These are phyloP conservation scores for Syzygium malaccense DNA, from an alignment of 441 rosid species.

Conservation along the genomic window DNA sequence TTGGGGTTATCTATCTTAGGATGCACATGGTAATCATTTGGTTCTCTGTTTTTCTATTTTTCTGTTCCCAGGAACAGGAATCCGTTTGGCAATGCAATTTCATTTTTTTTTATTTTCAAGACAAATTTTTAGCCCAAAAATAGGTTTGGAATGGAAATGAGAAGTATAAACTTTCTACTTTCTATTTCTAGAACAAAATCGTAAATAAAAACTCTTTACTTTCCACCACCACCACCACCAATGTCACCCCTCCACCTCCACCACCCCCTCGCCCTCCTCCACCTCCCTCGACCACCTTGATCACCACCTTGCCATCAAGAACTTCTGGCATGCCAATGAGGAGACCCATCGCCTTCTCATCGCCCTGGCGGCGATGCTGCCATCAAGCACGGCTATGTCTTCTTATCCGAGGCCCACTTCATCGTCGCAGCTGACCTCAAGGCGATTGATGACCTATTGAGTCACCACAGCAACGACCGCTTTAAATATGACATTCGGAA, in stretches of 20 bases:
- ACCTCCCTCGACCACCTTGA: slow-evolving; percentile 56
- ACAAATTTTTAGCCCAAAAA: no score
- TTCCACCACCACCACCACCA: slow-evolving; percentile 3
- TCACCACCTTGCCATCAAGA: slow-evolving; percentile 42
- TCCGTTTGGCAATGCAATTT: no score
- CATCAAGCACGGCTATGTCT: slow-evolving; percentile 69
- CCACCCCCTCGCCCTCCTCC: slow-evolving; percentile 36
- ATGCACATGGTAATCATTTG: no score
- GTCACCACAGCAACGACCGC: slow-evolving; percentile 42
- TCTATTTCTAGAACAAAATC: no score
- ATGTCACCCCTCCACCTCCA: slow-evolving; percentile 13
- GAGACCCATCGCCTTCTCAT: slow-evolving; percentile 84
- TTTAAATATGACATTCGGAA: slow-evolving; percentile 83
- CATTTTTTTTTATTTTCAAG: no score
- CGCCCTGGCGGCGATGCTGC: slow-evolving; percentile 64
- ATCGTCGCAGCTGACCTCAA: slow-evolving; percentile 52
- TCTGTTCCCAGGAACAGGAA: no score
- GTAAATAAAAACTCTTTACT: not conserved
- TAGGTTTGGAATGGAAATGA: no score
- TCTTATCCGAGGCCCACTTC: slow-evolving; percentile 86
- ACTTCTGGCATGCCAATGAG: slow-evolving; percentile 81
- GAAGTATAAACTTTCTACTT: no score
- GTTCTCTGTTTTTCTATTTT: no score
- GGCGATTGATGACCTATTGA: slow-evolving; percentile 72
- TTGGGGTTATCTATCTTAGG: not conserved